Base-by-base conservation (phyloP, 208 protist species). In the Sergeia podlipaevii region DNA sequence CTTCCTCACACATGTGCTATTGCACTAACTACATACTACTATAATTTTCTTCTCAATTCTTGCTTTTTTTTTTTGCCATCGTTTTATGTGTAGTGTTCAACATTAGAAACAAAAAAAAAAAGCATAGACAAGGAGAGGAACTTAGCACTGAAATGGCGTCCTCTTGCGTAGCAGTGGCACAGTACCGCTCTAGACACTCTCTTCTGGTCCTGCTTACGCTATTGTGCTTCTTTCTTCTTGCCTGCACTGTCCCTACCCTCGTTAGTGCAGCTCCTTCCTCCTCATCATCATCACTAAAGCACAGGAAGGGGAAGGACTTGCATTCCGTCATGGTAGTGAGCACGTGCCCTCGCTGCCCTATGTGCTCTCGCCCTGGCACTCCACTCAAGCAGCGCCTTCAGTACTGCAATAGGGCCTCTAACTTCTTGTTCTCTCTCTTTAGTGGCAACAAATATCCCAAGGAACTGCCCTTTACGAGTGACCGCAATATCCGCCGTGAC, bases 391-490 rank as follows among this genome's bases (percentile, higher is more conserved):
- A 45, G 29, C 47, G 54, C 4, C 57, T 80, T 36, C 46, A 59
- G 32, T 83, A 83, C 53, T 87, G 80, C 48, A 41, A 74, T 38
- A 7, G 51, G 41, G 54, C 17, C 20, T 66, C 43, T 36, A 55
- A 45, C 18, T 6, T 45, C 8, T 5, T 45, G 8, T 45, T 18
- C 28, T 49, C 74, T 46, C 60, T 74, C 56, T 47, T 61, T 4
- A 34, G 39, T 34, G 51, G 55, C 15, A 45, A 6, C 11, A 5
- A 60, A 28, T 74, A 65, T 52, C 61, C 58, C 10, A 36, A 62
- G 4, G 79, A 88, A 60, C 62, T 91, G 11, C 73, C 79, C n/a
- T 88, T 86, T 42, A 36, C 59, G 8, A 71, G 34, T 11, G 52
- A 84, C 41, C 49, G 65, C 47, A 57, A 28, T 4, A 45, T 77